These are phyloP conservation scores for Herpotrichia juniperi DNA, from an alignment of 2,329 filamentous ascomycete species.

Conservation along the genomic window DNA sequence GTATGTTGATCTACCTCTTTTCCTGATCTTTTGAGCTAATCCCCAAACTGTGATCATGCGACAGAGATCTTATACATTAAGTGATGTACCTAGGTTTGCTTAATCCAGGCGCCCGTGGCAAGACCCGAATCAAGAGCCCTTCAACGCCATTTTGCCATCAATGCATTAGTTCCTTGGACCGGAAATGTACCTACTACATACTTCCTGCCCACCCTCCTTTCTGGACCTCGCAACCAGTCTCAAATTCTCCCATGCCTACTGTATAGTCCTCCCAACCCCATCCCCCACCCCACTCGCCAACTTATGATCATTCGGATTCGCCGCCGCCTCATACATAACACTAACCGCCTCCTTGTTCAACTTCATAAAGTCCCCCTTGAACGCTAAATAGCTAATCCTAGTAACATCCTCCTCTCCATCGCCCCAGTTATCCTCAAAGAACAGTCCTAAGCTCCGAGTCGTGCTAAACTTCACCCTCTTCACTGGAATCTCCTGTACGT, in stretches of 20 bases:
- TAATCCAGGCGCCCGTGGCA: not conserved
- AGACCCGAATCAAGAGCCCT: not conserved
- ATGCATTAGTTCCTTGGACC: no score
- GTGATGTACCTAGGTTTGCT: not conserved
- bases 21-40: not conserved
- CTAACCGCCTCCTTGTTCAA: slow-evolving; percentile 81
- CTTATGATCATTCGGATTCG: slow-evolving; percentile 88
- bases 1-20: not conserved
- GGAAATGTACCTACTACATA: not conserved
- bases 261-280: slow-evolving; percentile 44
- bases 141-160: not conserved
- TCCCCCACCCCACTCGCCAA: slow-evolving; percentile 46
- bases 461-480: slow-evolving; percentile 88
- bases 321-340: slow-evolving; percentile 91
- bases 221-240: slow-evolving; percentile 1
- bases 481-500: slow-evolving; percentile 86
- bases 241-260: slow-evolving; percentile 22
- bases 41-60: not conserved
- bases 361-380: slow-evolving; percentile 93
- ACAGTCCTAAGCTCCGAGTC: slow-evolving; percentile 81
- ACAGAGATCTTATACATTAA: not conserved
- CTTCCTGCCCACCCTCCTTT: not conserved
- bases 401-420: slow-evolving; percentile 79
- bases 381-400: slow-evolving; percentile 81
- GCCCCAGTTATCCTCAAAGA: slow-evolving; percentile 90